Percentiles rank a stretch among this genome's conserved stretches.
phyloP scores from a whole-genome alignment of 768 basidiomycete species.

The Mycena kentingensis region DNA sequence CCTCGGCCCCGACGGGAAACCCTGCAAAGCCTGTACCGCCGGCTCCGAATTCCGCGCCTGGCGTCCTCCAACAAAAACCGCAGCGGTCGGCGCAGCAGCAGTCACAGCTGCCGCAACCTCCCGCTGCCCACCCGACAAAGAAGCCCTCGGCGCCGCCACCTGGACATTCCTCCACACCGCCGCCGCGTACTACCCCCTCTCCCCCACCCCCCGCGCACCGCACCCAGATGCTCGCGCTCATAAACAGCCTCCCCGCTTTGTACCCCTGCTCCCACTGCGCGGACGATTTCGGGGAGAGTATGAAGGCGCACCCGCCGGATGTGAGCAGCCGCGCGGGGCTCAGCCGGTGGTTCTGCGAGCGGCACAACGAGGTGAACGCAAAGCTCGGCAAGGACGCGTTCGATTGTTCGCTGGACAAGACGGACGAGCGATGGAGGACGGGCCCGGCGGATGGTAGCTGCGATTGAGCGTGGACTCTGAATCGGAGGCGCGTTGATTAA shows the following conservation, averaged over 20 bases:
- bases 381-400: slow-evolving; percentile 83
- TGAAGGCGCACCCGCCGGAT: slow-evolving; percentile 70
- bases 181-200: slow-evolving; percentile 92
- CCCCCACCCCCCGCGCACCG: slow-evolving; percentile 72
- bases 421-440: slow-evolving; percentile 91
- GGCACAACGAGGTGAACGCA: slow-evolving; percentile 91
- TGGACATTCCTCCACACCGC: slow-evolving; percentile 98
- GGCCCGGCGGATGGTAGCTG: slow-evolving; percentile 88
- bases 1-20: slow-evolving; percentile 91
- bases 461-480: too few species aligned
- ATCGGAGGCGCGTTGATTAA: too few species aligned
- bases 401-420: slow-evolving; percentile 78
- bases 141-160: slow-evolving; percentile 86
- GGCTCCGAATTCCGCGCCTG: slow-evolving; percentile 65
- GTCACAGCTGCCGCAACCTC: slow-evolving; percentile 37
- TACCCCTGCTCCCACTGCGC: slow-evolving; percentile 93
- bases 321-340: slow-evolving; percentile 69
- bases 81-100: slow-evolving; percentile 36
- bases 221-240: slow-evolving; percentile 78
- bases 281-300: slow-evolving; percentile 72
- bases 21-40: slow-evolving; percentile 84
- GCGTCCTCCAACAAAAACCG: slow-evolving; percentile 46
- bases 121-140: slow-evolving; percentile 89
- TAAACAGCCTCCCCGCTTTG: slow-evolving; percentile 75
- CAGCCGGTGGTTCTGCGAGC: slow-evolving; percentile 85